Percentiles rank a stretch among this genome's conserved stretches.
Evolutionary conservation across 148 eudicot species (phyloP).

Genomic region (Gaultheria prostrata): DNA sequence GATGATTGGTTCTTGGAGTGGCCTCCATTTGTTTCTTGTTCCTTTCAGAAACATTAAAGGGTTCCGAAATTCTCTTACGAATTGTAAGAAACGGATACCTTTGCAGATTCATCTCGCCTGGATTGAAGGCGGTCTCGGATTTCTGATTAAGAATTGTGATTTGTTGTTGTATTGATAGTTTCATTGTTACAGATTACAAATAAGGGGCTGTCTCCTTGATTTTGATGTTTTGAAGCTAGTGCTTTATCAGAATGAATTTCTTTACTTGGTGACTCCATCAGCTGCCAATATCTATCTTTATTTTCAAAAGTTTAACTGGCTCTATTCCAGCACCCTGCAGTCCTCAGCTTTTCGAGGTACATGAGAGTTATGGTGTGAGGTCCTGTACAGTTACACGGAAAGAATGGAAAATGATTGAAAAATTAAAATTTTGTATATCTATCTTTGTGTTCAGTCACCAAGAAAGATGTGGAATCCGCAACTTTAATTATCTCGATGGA

Average conservation of each 20-base stretch:
- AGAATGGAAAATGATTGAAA: no score
- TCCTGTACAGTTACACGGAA: no score
- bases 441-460: no score
- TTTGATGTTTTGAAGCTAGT: background rate
- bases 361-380: no score
- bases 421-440: no score
- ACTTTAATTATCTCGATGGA: no score
- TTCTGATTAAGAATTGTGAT: background rate
- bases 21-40: background rate
- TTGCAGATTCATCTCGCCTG: background rate
- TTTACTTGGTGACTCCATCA: background rate
- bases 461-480: no score
- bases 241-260: background rate
- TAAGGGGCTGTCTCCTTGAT: background rate
- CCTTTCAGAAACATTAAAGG: background rate
- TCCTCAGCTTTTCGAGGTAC: no score
- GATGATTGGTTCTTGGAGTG: constrained; percentile 12
- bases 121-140: background rate
- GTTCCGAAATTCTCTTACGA: background rate
- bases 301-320: background rate
- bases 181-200: background rate
- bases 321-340: no score
- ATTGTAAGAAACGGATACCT: background rate
- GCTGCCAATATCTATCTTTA: background rate
- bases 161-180: background rate